Conservation (phyloP, 768 basidiomycete species). For the Tubosaeta sp. region DNA sequence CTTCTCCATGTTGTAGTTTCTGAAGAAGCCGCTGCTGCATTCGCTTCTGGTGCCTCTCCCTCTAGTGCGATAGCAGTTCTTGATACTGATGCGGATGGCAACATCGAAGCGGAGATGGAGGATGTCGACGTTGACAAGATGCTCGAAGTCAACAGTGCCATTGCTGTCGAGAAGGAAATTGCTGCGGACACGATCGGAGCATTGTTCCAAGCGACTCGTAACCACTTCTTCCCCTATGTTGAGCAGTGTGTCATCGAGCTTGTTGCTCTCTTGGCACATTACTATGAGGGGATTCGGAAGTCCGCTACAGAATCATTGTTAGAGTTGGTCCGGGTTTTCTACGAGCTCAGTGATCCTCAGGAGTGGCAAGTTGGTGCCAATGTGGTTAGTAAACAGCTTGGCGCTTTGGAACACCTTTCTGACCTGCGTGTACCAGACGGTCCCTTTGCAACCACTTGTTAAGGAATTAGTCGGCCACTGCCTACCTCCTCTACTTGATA, state of each 20-base stretch:
- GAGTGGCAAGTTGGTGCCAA: conserved; percentile 78
- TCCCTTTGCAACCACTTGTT: conserved; percentile 62
- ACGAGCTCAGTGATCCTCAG: conserved; percentile 76
- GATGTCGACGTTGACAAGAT: conserved; percentile 83
- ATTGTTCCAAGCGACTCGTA: conserved; percentile 76
- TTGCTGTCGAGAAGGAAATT: conserved; percentile 99
- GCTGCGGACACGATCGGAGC: conserved; percentile 95
- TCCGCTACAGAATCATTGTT: conserved; percentile 84
- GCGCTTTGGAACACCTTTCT: conserved; percentile 1
- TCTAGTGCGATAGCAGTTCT: conserved; percentile 63
- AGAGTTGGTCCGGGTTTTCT: conserved; percentile 86
- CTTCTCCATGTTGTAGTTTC: conserved; percentile 34
- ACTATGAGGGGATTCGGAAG: conserved; percentile 98
- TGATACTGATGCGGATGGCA: conserved; percentile 52
- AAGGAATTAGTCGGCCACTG: conserved; percentile 75
- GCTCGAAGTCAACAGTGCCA: conserved; percentile 90
- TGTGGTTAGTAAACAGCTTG: conserved; percentile 43
- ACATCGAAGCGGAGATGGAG: conserved; percentile 60
- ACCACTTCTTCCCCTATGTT: conserved; percentile 87
- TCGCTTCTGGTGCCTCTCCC: conserved; percentile 71
- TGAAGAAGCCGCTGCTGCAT: conserved; percentile 53
- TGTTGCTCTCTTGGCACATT: conserved; percentile 76
- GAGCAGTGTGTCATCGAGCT: conserved; percentile 80
- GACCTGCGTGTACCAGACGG: conserved; percentile 27
- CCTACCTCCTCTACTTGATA: conserved; percentile 71